phyloP scores from a whole-genome alignment of 306 rosid genomes.

The Dicorynia guianensis region DNA sequence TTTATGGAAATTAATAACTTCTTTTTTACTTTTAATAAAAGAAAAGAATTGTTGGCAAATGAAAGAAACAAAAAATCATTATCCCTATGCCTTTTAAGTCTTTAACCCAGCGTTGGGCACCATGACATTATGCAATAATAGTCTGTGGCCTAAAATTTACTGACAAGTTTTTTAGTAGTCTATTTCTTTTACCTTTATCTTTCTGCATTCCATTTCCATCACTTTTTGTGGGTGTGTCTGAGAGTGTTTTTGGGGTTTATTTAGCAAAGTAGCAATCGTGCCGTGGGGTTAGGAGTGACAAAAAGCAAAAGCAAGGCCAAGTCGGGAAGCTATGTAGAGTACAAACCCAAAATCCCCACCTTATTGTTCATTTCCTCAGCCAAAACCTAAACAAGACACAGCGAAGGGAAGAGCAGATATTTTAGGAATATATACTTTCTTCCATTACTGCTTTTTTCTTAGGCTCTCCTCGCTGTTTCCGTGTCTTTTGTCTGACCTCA shows the following conservation, averaged over 20 bases:
- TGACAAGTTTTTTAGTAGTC: no score
- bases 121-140: background rate
- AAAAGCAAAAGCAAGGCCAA: no score
- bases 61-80: background rate
- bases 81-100: background rate
- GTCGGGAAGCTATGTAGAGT: no score
- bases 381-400: background rate
- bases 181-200: no score
- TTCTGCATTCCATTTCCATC: no score
- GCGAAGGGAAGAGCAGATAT: slow-evolving; percentile 6
- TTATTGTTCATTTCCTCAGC: background rate
- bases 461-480: background rate
- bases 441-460: slow-evolving; percentile 23
- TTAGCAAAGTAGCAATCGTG: no score
- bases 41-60: background rate
- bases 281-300: no score
- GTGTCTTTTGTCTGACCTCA: slow-evolving; percentile 24
- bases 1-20: slow-evolving; percentile 10
- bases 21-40: slow-evolving; percentile 24
- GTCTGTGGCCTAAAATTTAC: background rate
- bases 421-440: slow-evolving; percentile 1
- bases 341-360: background rate
- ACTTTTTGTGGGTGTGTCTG: no score
- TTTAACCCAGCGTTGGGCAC: background rate
- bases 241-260: no score